Evolutionary conservation across 805 yeast genomes (phyloP).

Genomic region (Schwanniomyces vanrijiae): DNA sequence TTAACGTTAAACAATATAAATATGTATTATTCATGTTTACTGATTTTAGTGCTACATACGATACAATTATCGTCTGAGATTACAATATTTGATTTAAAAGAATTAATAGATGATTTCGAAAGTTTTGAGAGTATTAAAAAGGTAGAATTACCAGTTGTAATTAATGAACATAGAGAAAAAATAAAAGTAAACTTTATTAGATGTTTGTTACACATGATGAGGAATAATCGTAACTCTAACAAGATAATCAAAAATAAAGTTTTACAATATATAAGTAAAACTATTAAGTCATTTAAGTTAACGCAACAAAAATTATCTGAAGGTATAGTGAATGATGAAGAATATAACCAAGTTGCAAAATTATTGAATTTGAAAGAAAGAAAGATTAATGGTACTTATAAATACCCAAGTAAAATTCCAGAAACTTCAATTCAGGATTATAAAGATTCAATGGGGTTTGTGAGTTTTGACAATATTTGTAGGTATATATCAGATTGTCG

Average conservation of each 20-base stretch:
- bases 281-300: conserved; percentile 5
- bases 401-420: not conserved
- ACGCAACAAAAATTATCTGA: not conserved
- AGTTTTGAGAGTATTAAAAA: not conserved
- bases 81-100: conserved; percentile 8
- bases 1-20: conserved; percentile 4
- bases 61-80: not conserved
- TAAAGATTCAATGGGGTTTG: conserved; percentile 16
- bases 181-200: conserved; percentile 1
- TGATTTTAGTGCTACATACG: conserved; percentile 9
- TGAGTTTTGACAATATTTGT: conserved; percentile 21
- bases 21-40: conserved; percentile 14
- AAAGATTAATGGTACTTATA: not conserved
- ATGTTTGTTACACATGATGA: not conserved
- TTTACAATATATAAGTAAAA: conserved; percentile 6
- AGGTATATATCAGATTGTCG: conserved; percentile 18
- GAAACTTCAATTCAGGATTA: conserved; percentile 6
- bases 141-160: not conserved
- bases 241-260: conserved; percentile 2
- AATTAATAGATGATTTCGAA: not conserved
- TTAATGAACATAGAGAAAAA: not conserved
- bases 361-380: not conserved
- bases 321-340: not conserved
- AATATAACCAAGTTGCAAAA: not conserved
- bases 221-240: not conserved